These are phyloP conservation scores for Flueggea neowawraea DNA, from an alignment of 441 rosid species.

Conservation along the genomic window DNA sequence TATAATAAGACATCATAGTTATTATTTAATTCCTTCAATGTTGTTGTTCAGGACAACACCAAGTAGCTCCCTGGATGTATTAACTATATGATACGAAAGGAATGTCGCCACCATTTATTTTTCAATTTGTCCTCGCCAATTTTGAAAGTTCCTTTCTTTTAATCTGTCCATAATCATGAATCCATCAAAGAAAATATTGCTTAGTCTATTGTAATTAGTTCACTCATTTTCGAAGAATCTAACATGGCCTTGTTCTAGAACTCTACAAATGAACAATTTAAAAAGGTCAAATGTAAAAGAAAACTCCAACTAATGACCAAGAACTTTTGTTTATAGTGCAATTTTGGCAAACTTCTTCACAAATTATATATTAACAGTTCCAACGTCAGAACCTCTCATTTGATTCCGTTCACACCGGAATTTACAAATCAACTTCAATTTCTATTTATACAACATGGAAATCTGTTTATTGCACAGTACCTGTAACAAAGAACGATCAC, in stretches of 20 bases:
- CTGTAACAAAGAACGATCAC: background rate
- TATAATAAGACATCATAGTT: too few species aligned
- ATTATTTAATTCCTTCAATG: too few species aligned
- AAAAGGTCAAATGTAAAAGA: background rate
- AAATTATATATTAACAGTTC: background rate
- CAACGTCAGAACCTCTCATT: constrained; percentile 10
- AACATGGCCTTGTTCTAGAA: background rate
- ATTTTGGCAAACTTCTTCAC: background rate
- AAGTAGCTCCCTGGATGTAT: too few species aligned
- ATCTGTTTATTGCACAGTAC: background rate
- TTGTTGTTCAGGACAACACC: too few species aligned
- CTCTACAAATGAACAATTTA: background rate
- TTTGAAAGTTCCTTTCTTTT: too few species aligned
- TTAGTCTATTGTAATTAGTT: too few species aligned
- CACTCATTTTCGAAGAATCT: constrained; percentile 6
- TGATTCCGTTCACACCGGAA: constrained; percentile 23
- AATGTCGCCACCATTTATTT: too few species aligned
- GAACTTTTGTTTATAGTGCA: background rate
- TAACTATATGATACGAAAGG: too few species aligned
- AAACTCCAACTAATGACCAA: too few species aligned
- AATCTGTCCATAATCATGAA: too few species aligned
- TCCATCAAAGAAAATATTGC: too few species aligned
- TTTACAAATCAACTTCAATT: background rate
- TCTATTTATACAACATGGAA: background rate
- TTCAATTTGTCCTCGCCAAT: too few species aligned